Conservation (phyloP, 192 early-diverging fungal species). For the Gonapodya sp. region DNA sequence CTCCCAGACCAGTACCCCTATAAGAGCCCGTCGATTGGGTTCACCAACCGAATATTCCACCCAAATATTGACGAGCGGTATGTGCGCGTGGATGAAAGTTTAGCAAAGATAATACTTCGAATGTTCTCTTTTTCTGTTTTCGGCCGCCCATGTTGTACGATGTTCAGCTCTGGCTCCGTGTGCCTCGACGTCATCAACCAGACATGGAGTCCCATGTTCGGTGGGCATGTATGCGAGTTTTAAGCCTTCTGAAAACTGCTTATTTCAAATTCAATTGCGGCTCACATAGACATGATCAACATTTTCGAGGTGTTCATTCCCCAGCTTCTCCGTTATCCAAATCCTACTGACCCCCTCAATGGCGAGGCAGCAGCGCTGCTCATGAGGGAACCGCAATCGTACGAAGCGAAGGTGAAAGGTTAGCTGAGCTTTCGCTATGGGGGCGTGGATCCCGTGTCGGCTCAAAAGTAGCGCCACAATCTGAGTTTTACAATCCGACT, state of each 20-base stretch:
- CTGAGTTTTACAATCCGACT: neutral
- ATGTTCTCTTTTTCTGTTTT: too few relatives aligned
- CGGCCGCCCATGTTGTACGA: constrained; percentile 2
- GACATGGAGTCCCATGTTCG: constrained; percentile 99
- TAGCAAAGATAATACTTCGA: neutral
- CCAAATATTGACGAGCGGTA: constrained; percentile 98
- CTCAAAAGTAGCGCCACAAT: constrained; percentile 1
- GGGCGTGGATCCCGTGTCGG: neutral
- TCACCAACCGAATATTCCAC: constrained; percentile 99
- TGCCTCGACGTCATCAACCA: constrained; percentile 99
- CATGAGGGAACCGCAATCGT: constrained; percentile 84
- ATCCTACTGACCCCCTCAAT: constrained; percentile 98
- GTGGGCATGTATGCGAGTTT: constrained; percentile 37
- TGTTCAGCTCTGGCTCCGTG: constrained; percentile 84
- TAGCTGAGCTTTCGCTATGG: neutral
- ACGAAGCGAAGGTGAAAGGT: constrained; percentile 92
- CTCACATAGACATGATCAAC: constrained; percentile 84
- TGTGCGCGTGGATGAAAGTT: constrained; percentile 21
- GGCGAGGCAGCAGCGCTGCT: constrained; percentile 96
- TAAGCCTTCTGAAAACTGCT: neutral
- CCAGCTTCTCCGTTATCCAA: constrained; percentile 94
- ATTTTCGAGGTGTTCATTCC: constrained; percentile 99
- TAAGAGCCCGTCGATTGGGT: constrained; percentile 97
- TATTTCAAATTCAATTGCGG: neutral
- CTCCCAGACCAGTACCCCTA: constrained; percentile 98